phyloP scores from a whole-genome alignment of 2,329 filamentous ascomycete species.

The Akanthomyces uredinophilus region DNA sequence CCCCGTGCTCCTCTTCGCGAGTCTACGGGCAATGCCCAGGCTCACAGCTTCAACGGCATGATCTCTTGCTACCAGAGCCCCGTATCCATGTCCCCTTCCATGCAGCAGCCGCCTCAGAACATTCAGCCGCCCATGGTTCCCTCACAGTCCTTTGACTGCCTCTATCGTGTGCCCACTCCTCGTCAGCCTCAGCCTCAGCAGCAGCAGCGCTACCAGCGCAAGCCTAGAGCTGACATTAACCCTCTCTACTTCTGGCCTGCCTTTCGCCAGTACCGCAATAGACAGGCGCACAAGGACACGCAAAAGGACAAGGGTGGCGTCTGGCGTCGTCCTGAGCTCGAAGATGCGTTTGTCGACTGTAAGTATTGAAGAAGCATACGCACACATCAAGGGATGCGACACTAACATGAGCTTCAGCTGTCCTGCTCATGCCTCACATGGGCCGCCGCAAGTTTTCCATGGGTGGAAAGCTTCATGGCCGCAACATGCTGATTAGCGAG shows the following conservation, averaged over 20 bases:
- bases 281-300: constrained; percentile 58
- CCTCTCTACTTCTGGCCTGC: constrained; percentile 58
- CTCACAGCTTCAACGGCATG: constrained; percentile 35
- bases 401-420: constrained; percentile 37
- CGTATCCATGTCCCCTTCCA: constrained; percentile 38
- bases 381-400: constrained; percentile 18
- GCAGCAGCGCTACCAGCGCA: constrained; percentile 31
- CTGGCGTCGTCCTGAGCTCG: constrained; percentile 48
- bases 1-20: constrained; percentile 46
- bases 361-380: constrained; percentile 27
- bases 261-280: constrained; percentile 61
- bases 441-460: constrained; percentile 62
- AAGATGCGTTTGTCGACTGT: constrained; percentile 65
- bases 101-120: constrained; percentile 27
- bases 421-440: constrained; percentile 61
- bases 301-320: constrained; percentile 56
- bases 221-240: constrained; percentile 41
- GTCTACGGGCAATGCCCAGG: constrained; percentile 48
- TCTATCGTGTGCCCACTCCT: constrained; percentile 34
- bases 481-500: constrained; percentile 66
- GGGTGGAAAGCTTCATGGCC: constrained; percentile 57
- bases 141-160: constrained; percentile 42
- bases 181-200: constrained; percentile 31
- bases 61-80: constrained; percentile 41
- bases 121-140: constrained; percentile 48